phyloP scores from a whole-genome alignment of 2,329 filamentous ascomycete genomes.

The Aspergillus sp. region DNA sequence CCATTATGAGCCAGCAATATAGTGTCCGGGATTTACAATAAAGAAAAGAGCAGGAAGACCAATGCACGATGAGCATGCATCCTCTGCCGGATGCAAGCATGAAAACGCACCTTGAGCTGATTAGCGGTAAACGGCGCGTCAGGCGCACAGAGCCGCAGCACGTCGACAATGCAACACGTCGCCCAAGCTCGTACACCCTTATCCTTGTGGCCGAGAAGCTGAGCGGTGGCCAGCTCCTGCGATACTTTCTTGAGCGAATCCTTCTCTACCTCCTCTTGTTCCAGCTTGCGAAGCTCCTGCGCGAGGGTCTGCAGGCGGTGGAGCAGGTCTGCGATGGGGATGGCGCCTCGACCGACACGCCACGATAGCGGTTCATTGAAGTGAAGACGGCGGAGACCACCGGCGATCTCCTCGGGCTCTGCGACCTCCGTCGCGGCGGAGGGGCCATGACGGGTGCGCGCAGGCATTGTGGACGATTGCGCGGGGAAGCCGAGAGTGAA shows the following conservation, averaged over 20 bases:
- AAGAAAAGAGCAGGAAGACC: not conserved
- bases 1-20: not conserved
- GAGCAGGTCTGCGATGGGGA: constrained; percentile 78
- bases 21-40: not conserved
- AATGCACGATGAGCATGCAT: not conserved
- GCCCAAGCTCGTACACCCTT: constrained; percentile 87
- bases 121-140: constrained; percentile 89
- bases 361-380: constrained; percentile 89
- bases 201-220: constrained; percentile 87
- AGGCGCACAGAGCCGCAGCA: constrained; percentile 87
- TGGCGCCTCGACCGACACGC: constrained; percentile 80
- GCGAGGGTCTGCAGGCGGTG: constrained; percentile 76
- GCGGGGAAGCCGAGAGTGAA: constrained; percentile 21
- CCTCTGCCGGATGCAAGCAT: not conserved
- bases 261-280: constrained; percentile 81
- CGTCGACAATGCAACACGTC: constrained; percentile 86
- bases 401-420: constrained; percentile 32
- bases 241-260: constrained; percentile 82
- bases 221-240: constrained; percentile 77
- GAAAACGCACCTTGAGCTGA: constrained; percentile 74
- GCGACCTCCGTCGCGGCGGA: constrained; percentile 31
- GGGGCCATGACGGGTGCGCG: constrained; percentile 43
- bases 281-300: constrained; percentile 78
- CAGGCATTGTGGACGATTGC: constrained; percentile 38
- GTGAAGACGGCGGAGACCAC: constrained; percentile 52